Percentiles rank a stretch among this genome's conserved stretches.
These are phyloP conservation scores for Nicotiana tomentosiformis DNA, from an alignment of 257 asterid species.

Conservation along the genomic window DNA sequence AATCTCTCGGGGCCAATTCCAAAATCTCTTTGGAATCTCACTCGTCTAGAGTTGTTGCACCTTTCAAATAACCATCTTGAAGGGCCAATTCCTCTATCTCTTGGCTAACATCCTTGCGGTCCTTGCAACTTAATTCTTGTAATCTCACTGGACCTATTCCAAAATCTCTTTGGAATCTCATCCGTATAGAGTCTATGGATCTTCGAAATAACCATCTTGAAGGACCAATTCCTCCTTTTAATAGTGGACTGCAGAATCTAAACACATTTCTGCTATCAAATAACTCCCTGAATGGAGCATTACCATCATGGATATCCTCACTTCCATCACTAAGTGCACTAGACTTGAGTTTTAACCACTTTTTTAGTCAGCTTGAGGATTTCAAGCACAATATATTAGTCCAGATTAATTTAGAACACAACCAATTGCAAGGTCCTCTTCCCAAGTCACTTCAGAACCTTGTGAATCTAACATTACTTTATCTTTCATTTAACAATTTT, in stretches of 20 bases:
- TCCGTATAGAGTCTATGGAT: not conserved
- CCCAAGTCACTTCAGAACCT: slow-evolving; percentile 18
- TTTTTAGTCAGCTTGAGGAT: slow-evolving; percentile 12
- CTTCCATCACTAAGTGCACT: slow-evolving; percentile 13
- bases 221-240: not conserved
- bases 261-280: not conserved
- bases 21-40: too few species aligned
- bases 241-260: not conserved
- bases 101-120: too few species aligned
- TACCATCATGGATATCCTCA: slow-evolving; percentile 14
- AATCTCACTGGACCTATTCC: too few species aligned
- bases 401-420: not conserved
- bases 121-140: too few species aligned
- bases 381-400: slow-evolving; percentile 3
- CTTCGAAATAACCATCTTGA: too few species aligned
- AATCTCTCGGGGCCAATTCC: not conserved
- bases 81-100: too few species aligned
- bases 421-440: slow-evolving; percentile 10
- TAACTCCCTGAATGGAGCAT: slow-evolving; percentile 7
- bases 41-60: too few species aligned
- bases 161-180: too few species aligned
- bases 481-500: too few species aligned
- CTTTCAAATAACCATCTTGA: too few species aligned
- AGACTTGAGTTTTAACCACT: slow-evolving; percentile 3
- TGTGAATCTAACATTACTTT: not conserved